Evolutionary conservation across 179 eudicot species (phyloP).

Genomic region (Amaranthus tricolor): DNA sequence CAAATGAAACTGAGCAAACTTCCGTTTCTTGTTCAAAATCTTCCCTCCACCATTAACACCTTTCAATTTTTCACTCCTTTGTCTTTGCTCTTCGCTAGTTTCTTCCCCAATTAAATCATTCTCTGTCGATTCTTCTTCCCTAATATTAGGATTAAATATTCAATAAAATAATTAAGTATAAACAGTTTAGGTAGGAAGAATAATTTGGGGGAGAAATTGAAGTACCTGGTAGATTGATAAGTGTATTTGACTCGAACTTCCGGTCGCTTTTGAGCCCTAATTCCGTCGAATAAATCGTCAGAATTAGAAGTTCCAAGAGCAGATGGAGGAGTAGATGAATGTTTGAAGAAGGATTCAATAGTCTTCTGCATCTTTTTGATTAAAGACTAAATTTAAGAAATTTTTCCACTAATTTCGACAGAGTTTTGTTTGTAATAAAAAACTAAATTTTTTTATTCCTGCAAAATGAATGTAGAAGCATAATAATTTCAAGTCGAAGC

Average conservation of each 20-base stretch:
- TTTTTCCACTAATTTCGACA: too few species aligned
- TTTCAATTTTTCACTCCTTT: constrained; percentile 14
- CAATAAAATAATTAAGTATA: not conserved
- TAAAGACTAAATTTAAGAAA: too few species aligned
- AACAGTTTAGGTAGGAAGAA: not conserved
- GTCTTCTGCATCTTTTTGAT: constrained; percentile 41
- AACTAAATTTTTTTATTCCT: too few species aligned
- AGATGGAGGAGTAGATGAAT: constrained; percentile 22
- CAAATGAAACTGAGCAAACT: constrained; percentile 79
- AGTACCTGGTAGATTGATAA: constrained; percentile 29
- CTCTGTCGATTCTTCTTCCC: constrained; percentile 13
- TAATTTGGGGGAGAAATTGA: not conserved
- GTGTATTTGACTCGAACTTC: constrained; percentile 39
- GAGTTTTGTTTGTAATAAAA: too few species aligned
- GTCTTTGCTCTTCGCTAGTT: constrained; percentile 2
- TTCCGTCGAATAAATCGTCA: constrained; percentile 20
- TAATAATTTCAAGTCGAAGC: too few species aligned
- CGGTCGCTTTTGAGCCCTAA: constrained; percentile 6
- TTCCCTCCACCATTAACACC: constrained; percentile 29
- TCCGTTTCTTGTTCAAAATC: constrained; percentile 68
- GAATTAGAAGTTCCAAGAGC: constrained; percentile 14
- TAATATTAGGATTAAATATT: not conserved
- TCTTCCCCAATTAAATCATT: constrained; percentile 19
- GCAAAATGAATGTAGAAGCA: too few species aligned
- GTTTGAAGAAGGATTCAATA: constrained; percentile 56